Percentiles rank a stretch among this genome's conserved stretches.
Evolutionary conservation across 2,329 filamentous ascomycete species (phyloP).

Genomic region (Aspergillus fructus): DNA sequence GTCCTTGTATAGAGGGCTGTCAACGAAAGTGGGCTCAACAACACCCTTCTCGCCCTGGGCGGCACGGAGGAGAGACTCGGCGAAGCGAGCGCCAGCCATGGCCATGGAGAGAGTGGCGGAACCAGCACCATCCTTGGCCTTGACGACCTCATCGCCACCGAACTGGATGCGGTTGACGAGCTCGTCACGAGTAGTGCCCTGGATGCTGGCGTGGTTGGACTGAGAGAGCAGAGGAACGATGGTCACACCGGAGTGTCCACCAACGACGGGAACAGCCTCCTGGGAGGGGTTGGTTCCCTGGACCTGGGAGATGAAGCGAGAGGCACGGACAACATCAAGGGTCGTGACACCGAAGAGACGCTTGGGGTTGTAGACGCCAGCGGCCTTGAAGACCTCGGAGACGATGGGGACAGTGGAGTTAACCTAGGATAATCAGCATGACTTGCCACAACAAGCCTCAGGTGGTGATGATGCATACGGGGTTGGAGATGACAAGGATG

Average conservation of each 20-base stretch:
- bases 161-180: constrained; percentile 97
- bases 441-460: background rate
- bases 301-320: constrained; percentile 94
- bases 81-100: constrained; percentile 82
- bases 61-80: constrained; percentile 91
- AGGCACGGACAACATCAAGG: constrained; percentile 96
- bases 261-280: constrained; percentile 94
- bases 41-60: constrained; percentile 92
- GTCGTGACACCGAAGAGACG: constrained; percentile 99
- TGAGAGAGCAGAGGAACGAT: constrained; percentile 98
- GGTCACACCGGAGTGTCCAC: constrained; percentile 96
- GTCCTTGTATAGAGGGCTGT: constrained; percentile 97
- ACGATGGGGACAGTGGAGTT: constrained; percentile 99
- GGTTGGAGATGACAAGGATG: constrained; percentile 97
- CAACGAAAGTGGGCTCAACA: constrained; percentile 93
- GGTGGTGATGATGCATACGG: constrained; percentile 51
- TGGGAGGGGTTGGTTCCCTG: constrained; percentile 85
- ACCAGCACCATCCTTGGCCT: constrained; percentile 97
- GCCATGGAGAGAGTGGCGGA: constrained; percentile 99
- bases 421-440: constrained; percentile 52
- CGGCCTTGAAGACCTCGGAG: constrained; percentile 93
- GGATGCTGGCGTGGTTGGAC: constrained; percentile 80
- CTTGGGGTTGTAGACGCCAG: constrained; percentile 98
- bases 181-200: constrained; percentile 68
- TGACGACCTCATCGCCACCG: constrained; percentile 97